These are phyloP conservation scores for Colletotrichum sp. DNA, from an alignment of 2,329 filamentous ascomycete genomes.

Conservation along the genomic window DNA sequence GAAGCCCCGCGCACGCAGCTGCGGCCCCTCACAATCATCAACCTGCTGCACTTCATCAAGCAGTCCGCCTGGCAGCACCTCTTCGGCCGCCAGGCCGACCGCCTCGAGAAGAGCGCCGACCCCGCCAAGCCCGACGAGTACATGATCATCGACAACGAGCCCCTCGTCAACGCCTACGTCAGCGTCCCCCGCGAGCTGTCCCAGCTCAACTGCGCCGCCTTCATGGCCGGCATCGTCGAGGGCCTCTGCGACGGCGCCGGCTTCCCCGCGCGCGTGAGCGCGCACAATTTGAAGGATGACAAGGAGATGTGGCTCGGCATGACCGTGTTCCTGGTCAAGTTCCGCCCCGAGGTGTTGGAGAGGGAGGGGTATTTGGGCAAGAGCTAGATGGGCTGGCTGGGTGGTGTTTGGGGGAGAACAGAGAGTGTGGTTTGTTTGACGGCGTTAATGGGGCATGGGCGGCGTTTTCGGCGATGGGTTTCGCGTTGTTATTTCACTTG, in stretches of 20 bases:
- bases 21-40: slow-evolving; percentile 85
- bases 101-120: slow-evolving; percentile 85
- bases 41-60: slow-evolving; percentile 94
- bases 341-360: slow-evolving; percentile 89
- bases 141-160: slow-evolving; percentile 99
- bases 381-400: slow-evolving; percentile 31
- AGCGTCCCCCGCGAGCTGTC: slow-evolving; percentile 94
- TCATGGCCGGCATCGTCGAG: slow-evolving; percentile 93
- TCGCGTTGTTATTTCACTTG: neutral
- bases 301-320: slow-evolving; percentile 94
- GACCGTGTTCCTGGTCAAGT: slow-evolving; percentile 95
- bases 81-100: slow-evolving; percentile 88
- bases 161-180: slow-evolving; percentile 92
- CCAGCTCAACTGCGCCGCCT: slow-evolving; percentile 95
- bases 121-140: slow-evolving; percentile 90
- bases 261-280: slow-evolving; percentile 87
- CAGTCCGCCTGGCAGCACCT: slow-evolving; percentile 91
- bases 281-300: slow-evolving; percentile 74
- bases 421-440: slow-evolving; percentile 1
- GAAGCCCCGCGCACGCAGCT: slow-evolving; percentile 72
- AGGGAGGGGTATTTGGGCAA: slow-evolving; percentile 82
- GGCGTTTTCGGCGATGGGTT: slow-evolving; percentile 26
- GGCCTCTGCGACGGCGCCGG: slow-evolving; percentile 93
- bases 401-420: neutral
- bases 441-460: slow-evolving; percentile 23